Conservation (phyloP, 2,329 filamentous ascomycete species). For the Colletotrichum caudatum region DNA sequence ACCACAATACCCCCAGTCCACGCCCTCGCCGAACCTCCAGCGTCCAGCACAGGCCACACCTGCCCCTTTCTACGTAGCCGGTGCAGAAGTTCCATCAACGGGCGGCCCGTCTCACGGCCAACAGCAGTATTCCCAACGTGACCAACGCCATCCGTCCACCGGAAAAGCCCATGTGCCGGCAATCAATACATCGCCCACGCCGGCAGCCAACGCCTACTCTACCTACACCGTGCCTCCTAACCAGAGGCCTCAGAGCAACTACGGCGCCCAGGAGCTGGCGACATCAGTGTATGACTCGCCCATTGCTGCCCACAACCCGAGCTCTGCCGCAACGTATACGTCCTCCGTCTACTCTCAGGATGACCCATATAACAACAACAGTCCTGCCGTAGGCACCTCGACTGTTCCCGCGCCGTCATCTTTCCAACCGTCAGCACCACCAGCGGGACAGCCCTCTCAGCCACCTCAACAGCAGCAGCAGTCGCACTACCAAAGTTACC, state of each 20-base stretch:
- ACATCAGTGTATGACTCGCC: slow-evolving; percentile 84
- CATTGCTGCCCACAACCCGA: slow-evolving; percentile 65
- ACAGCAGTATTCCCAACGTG: slow-evolving; percentile 64
- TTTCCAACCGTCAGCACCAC: slow-evolving; percentile 40
- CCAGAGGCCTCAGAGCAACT: slow-evolving; percentile 75
- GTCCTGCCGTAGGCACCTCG: slow-evolving; percentile 47
- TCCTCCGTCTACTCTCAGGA: slow-evolving; percentile 63
- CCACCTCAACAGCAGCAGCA: slow-evolving; percentile 49
- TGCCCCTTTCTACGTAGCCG: slow-evolving; percentile 75
- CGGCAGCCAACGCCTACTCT: slow-evolving; percentile 62
- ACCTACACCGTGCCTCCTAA: slow-evolving; percentile 60
- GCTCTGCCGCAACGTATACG: slow-evolving; percentile 57
- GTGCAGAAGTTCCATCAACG: slow-evolving; percentile 64
- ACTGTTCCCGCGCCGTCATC: slow-evolving; percentile 47
- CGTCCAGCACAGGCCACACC: slow-evolving; percentile 62
- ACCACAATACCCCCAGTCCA: slow-evolving; percentile 60
- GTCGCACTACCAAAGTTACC: slow-evolving; percentile 57
- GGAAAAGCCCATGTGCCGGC: slow-evolving; percentile 63
- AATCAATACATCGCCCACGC: slow-evolving; percentile 64
- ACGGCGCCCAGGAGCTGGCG: slow-evolving; percentile 81
- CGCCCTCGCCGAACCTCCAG: slow-evolving; percentile 67
- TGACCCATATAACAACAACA: slow-evolving; percentile 60
- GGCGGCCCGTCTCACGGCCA: slow-evolving; percentile 47
- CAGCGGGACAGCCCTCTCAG: slow-evolving; percentile 35
- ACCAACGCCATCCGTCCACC: slow-evolving; percentile 59